These are phyloP conservation scores for Bacterosira constricta DNA, from an alignment of 108 stramenopile species.

Conservation along the genomic window DNA sequence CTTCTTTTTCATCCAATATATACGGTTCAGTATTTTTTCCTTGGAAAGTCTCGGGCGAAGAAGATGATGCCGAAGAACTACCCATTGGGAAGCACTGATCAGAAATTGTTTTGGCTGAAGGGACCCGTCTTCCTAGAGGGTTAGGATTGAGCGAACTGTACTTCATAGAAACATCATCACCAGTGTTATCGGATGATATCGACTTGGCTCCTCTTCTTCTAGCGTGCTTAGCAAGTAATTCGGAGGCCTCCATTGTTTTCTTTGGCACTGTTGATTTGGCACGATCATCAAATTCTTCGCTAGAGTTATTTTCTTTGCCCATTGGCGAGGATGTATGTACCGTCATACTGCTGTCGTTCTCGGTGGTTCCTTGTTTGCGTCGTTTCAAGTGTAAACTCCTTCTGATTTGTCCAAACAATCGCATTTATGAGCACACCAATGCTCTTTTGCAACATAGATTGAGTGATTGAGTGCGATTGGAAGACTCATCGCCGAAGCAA, in stretches of 20 bases:
- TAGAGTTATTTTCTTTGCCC: neutral
- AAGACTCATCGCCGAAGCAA: too few species aligned
- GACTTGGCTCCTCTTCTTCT: neutral
- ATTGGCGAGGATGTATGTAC: neutral
- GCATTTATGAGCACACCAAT: too few species aligned
- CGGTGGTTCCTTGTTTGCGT: neutral
- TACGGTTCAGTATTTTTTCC: neutral
- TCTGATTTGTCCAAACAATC: too few species aligned
- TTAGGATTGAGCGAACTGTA: conserved; percentile 8
- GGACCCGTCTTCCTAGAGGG: neutral
- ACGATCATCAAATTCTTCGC: neutral
- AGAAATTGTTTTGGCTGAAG: conserved; percentile 2
- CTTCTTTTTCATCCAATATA: conserved; percentile 11
- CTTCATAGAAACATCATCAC: neutral
- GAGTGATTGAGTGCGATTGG: too few species aligned
- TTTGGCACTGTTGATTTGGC: neutral
- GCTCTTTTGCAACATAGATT: too few species aligned
- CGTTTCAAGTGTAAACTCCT: neutral
- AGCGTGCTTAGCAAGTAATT: neutral
- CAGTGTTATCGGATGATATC: neutral
- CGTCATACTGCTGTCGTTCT: neutral
- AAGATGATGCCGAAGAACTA: neutral
- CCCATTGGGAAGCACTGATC: neutral
- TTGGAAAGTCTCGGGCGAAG: neutral
- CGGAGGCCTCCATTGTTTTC: neutral